A percentile compares a stretch with the other conserved stretches of the same genome.
phyloP scores from a whole-genome alignment of 805 yeast species.

The Phaffomyces thermotolerans region DNA sequence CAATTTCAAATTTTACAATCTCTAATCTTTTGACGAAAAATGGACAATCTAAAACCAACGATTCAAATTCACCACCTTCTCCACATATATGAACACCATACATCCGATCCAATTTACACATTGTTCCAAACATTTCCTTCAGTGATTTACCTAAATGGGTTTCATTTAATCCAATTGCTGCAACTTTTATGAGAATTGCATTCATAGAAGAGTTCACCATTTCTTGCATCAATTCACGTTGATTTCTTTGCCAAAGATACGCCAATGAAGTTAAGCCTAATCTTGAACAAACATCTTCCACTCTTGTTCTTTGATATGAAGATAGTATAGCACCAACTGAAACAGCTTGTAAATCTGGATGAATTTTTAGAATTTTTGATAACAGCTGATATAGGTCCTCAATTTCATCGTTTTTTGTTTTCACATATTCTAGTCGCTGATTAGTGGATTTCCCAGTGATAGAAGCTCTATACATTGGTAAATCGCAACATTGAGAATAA shows the following conservation, averaged over 20 bases:
- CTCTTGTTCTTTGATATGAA: slow-evolving; percentile 90
- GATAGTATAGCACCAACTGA: slow-evolving; percentile 95
- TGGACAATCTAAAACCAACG: slow-evolving; percentile 86
- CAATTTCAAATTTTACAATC: slow-evolving; percentile 14
- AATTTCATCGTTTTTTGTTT: slow-evolving; percentile 75
- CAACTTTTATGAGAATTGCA: slow-evolving; percentile 86
- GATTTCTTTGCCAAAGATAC: slow-evolving; percentile 88
- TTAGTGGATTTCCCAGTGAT: slow-evolving; percentile 60
- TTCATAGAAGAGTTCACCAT: slow-evolving; percentile 64
- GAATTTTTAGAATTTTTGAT: slow-evolving; percentile 35
- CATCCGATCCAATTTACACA: slow-evolving; percentile 48
- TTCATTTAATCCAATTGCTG: slow-evolving; percentile 75
- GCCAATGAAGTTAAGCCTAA: slow-evolving; percentile 63
- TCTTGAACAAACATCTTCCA: slow-evolving; percentile 81
- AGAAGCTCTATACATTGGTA: slow-evolving; percentile 68
- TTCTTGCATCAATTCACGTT: slow-evolving; percentile 69
- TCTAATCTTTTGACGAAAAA: slow-evolving; percentile 53
- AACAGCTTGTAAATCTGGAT: slow-evolving; percentile 77
- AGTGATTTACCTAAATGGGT: slow-evolving; percentile 64
- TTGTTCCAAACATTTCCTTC: slow-evolving; percentile 49
- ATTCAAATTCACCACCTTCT: slow-evolving; percentile 98
- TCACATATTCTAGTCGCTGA: slow-evolving; percentile 58
- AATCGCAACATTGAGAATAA: slow-evolving; percentile 64
- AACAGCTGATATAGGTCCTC: slow-evolving; percentile 68
- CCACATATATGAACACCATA: slow-evolving; percentile 94